Percentiles rank a stretch among this genome's conserved stretches.
phyloP scores from a whole-genome alignment of 345 rosid species.

The Syzygium aqueum region DNA sequence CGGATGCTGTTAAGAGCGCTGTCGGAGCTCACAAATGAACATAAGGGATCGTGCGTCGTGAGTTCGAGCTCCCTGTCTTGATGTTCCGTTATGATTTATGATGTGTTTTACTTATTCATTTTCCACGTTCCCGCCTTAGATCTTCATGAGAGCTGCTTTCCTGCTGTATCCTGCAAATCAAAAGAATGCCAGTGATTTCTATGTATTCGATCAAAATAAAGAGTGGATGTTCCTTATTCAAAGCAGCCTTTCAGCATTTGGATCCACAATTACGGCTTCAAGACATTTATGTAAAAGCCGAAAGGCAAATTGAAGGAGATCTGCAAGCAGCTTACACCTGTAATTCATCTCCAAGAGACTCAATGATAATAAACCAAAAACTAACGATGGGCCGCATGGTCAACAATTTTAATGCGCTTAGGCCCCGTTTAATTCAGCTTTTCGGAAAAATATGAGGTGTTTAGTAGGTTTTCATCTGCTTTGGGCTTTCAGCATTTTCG shows the following conservation, averaged over 20 bases:
- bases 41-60: neutral
- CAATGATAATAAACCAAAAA: neutral
- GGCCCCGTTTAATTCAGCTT: no score
- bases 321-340: neutral
- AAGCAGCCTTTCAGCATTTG: neutral
- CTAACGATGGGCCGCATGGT: neutral
- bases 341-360: neutral
- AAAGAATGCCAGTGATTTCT: neutral
- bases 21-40: slow-evolving; percentile 17
- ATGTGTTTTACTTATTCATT: no score
- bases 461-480: no score
- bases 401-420: neutral
- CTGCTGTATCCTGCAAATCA: neutral
- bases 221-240: neutral
- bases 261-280: neutral
- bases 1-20: neutral
- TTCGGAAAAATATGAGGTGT: no score
- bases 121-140: neutral
- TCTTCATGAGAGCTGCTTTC: neutral
- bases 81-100: neutral
- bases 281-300: neutral
- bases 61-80: neutral
- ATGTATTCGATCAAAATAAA: neutral
- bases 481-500: no score
- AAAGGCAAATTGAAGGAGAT: neutral